Base-by-base conservation (phyloP, 768 basidiomycete genomes). In the Lentinula aciculospora region DNA sequence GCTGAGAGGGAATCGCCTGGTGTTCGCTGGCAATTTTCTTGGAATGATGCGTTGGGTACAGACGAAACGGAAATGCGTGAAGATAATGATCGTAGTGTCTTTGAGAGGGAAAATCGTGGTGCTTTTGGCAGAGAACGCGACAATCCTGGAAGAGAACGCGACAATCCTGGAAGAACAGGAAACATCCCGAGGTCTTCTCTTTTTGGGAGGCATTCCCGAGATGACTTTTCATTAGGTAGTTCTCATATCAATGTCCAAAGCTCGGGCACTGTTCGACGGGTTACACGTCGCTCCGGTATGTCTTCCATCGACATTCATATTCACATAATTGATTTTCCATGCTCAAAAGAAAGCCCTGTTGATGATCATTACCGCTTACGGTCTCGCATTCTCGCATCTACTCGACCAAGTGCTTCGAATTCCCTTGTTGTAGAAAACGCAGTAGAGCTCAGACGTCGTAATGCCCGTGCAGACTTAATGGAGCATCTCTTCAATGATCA, bases 331-430 rank as follows among this genome's bases (percentile, higher is more conserved):
- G n/a, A n/a, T n/a, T n/a, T n/a, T n/a, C n/a, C n/a, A n/a, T 31
- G 2, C 39, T n/a, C 4, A 32, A 10, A 29, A 5, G 28, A 39
- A 10, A 56, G 4, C 15, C 2, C 17, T 21, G 15, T 29, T 21
- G 44, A 34, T 40, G 23, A 39, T 23, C 17, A 21, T 25, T 46
- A 45, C 7, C 56, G 56, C 15, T 27, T 45, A 7, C 45, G 56
- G 4, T 39, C 46, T 45, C 44, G 56, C 17, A 13, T n/a, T 15
- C 15, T 37, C 39, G 56, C 28, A 17, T 37, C 54, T 29, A 56
- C 56, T 37, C 56, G 56, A 23, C 46, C 56, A 10, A 48, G 56
- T 36, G 45, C 56, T 27, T 57, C 56, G 4, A 57, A 57, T 34
- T 57, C 56, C 21, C 56, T 57, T 39, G 34, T 57, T 2, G 44